Evolutionary conservation across 345 rosid species (phyloP).

Genomic region (Euphorbia tirucalli): DNA sequence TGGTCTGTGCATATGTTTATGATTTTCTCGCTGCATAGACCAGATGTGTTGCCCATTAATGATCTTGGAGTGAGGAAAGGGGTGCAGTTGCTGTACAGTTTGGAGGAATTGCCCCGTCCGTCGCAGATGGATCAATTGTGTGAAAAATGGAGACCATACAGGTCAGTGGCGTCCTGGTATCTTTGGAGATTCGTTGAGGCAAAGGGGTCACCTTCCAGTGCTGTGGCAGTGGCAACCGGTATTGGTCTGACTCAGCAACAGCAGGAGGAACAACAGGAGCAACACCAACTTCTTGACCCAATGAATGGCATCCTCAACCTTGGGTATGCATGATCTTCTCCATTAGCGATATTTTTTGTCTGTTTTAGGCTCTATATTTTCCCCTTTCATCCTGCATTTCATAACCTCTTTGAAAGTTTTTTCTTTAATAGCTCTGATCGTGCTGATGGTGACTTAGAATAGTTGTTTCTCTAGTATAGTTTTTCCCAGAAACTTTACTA

Average conservation of each 20-base stretch:
- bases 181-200: conserved; percentile 82
- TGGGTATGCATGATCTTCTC: conserved; percentile 51
- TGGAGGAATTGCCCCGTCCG: conserved; percentile 87
- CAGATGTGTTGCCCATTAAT: conserved; percentile 89
- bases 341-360: conserved; percentile 12
- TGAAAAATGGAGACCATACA: conserved; percentile 96
- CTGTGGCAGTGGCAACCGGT: conserved; percentile 52
- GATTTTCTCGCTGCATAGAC: conserved; percentile 95
- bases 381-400: neutral
- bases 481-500: neutral
- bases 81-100: conserved; percentile 68
- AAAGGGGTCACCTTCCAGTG: conserved; percentile 65
- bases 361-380: neutral
- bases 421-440: neutral
- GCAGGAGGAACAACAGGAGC: conserved; percentile 51
- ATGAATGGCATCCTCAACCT: conserved; percentile 82
- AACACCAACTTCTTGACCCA: conserved; percentile 75
- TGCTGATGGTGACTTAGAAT: neutral
- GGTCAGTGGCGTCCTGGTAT: conserved; percentile 93
- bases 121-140: conserved; percentile 88
- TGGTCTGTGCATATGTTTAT: conserved; percentile 99
- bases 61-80: conserved; percentile 91
- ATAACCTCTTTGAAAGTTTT: neutral
- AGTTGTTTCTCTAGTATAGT: neutral
- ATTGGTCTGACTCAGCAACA: conserved; percentile 49